A percentile compares a stretch with the other conserved stretches of the same genome.
Conservation (phyloP, 2,329 filamentous ascomycete species). For the Monilinia aucupariae region DNA sequence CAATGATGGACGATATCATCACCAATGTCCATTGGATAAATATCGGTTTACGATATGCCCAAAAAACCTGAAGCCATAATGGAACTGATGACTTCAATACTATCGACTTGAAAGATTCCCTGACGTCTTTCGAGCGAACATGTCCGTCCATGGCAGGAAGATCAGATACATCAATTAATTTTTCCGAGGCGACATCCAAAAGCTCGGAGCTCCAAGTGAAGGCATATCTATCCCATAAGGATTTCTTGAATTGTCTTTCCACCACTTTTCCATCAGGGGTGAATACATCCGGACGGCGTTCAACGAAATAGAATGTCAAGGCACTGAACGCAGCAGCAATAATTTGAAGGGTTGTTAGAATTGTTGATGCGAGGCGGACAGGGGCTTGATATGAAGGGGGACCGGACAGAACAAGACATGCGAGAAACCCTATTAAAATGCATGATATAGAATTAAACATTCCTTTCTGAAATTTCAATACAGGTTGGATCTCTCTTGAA, state of each 20-base stretch:
- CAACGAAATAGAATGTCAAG: conserved; percentile 39
- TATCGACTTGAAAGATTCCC: conserved; percentile 44
- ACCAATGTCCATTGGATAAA: conserved; percentile 42
- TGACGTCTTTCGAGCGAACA: conserved; percentile 46
- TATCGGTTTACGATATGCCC: conserved; percentile 25
- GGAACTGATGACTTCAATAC: conserved; percentile 41
- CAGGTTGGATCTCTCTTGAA: conserved; percentile 17
- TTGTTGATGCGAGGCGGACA: conserved; percentile 8
- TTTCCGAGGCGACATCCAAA: conserved; percentile 49
- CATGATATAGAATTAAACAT: conserved; percentile 20
- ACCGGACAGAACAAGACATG: conserved; percentile 13
- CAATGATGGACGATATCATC: conserved; percentile 20
- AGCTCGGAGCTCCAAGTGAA: conserved; percentile 58
- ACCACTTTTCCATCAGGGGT: conserved; percentile 49
- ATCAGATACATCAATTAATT: conserved; percentile 56
- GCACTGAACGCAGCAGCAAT: conserved; percentile 14
- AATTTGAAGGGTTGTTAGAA: conserved; percentile 21
- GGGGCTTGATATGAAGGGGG: not conserved
- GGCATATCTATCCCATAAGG: conserved; percentile 55
- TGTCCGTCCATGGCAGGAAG: conserved; percentile 54
- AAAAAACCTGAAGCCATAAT: conserved; percentile 48
- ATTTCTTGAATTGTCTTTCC: conserved; percentile 57
- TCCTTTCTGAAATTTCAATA: conserved; percentile 21
- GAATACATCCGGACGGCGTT: conserved; percentile 62
- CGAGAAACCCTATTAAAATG: conserved; percentile 19